Conservation (phyloP, 2,329 filamentous ascomycete genomes). For the Coniella vitis region DNA sequence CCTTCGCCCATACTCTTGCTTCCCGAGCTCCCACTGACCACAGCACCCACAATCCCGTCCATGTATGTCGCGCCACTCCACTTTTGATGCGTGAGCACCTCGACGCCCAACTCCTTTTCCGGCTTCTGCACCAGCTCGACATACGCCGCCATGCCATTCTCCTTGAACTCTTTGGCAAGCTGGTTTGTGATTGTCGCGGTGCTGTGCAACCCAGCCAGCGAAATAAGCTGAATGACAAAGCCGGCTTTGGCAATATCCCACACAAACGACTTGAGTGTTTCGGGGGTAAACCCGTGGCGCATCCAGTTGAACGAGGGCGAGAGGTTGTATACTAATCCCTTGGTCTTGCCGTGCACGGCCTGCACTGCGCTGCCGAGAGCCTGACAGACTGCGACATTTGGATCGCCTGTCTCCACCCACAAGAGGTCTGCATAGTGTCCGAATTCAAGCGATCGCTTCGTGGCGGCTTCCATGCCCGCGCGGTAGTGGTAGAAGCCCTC, state of each 20-base stretch:
- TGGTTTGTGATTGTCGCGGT: conserved; percentile 62
- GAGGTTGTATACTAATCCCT: conserved; percentile 94
- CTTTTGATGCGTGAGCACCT: conserved; percentile 93
- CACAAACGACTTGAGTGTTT: conserved; percentile 80
- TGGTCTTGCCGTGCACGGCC: conserved; percentile 55
- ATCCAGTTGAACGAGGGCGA: conserved; percentile 99
- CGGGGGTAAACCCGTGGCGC: conserved; percentile 81
- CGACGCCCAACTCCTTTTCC: conserved; percentile 85
- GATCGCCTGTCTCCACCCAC: conserved; percentile 94
- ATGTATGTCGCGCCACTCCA: conserved; percentile 68
- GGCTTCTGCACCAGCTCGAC: conserved; percentile 85
- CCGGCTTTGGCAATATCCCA: conserved; percentile 94
- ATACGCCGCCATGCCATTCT: conserved; percentile 93
- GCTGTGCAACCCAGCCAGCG: conserved; percentile 59
- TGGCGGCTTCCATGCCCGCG: conserved; percentile 77
- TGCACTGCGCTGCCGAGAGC: conserved; percentile 73
- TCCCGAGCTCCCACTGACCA: conserved; percentile 84
- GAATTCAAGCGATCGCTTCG: conserved; percentile 87
- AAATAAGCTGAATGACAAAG: conserved; percentile 63
- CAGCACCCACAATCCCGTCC: conserved; percentile 81
- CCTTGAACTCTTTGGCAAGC: conserved; percentile 74
- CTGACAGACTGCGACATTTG: conserved; percentile 69
- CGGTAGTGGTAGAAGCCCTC: conserved; percentile 92
- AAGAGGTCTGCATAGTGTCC: conserved; percentile 89
- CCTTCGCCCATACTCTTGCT: conserved; percentile 93